These are phyloP conservation scores for Teunomyces aglyptinius DNA, from an alignment of 805 yeast genomes.

Conservation along the genomic window DNA sequence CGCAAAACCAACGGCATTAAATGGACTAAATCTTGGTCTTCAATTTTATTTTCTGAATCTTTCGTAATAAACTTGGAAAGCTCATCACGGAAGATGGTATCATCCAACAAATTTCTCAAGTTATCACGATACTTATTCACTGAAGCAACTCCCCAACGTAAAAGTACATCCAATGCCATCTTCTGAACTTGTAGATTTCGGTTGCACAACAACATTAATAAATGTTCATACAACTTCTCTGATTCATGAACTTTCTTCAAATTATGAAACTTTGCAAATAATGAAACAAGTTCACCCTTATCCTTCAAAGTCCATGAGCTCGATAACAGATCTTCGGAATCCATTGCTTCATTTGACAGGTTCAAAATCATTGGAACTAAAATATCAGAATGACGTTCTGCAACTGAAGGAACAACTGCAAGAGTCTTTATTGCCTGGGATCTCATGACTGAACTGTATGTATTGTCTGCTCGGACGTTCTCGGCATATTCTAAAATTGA, in stretches of 20 bases:
- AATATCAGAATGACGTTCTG: conserved; percentile 58
- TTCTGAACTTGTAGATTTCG: conserved; percentile 64
- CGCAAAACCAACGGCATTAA: conserved; percentile 75
- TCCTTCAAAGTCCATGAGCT: conserved; percentile 49
- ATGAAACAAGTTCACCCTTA: conserved; percentile 53
- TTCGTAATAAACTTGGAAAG: conserved; percentile 56
- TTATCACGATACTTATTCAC: conserved; percentile 71
- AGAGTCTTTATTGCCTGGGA: conserved; percentile 58
- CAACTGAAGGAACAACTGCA: conserved; percentile 57
- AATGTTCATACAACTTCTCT: conserved; percentile 50
- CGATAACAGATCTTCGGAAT: conserved; percentile 20
- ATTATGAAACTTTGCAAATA: conserved; percentile 64
- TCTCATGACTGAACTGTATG: conserved; percentile 48
- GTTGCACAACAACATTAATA: conserved; percentile 59
- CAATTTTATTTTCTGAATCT: conserved; percentile 53
- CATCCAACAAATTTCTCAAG: conserved; percentile 73
- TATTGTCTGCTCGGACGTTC: conserved; percentile 31
- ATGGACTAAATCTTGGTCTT: conserved; percentile 53
- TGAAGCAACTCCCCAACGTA: conserved; percentile 59
- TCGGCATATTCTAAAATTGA: conserved; percentile 41
- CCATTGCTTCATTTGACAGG: conserved; percentile 17
- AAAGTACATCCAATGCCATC: conserved; percentile 64
- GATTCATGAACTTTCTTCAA: conserved; percentile 54
- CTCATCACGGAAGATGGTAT: conserved; percentile 82
- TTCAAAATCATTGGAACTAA: conserved; percentile 59